Base-by-base conservation (phyloP, 352 stramenopile genomes). In the Phytopythium delawarense region DNA sequence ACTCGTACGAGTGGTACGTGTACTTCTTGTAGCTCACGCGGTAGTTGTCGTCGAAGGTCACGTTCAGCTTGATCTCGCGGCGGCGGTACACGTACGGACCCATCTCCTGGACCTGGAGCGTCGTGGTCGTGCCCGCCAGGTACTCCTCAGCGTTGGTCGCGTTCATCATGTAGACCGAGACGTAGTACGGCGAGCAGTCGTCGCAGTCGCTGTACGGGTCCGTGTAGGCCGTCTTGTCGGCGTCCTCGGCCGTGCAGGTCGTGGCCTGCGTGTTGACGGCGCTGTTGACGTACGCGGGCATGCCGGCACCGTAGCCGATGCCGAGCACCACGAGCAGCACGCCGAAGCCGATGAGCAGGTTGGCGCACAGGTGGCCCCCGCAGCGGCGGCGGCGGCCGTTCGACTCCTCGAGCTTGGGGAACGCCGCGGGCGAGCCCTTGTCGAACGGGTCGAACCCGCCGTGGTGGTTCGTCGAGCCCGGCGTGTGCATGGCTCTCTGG, bases 151-250 rank as follows among this genome's bases (percentile, higher is more conserved):
- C 78, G 71, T 91, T 92, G 61, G 79, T 91, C 52, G 80, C 81
- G 71, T 92, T 92, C 62, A 91, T 76, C 76, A 90, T 79, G 63
- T 72, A 76, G 9, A 90, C 44, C 28, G 65, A 77, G 40, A 80
- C 71, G 69, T 90, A 92, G 76, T 87, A 91, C 21, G 84, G 84
- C 64, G 74, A 78, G 69, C 84, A 92, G 61, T 88, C 79, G 15
- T 88, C 70, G 63, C 84, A 92, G 72, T 92, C 79, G 63, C 81
- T 77, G 69, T 88, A 91, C 45, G 62, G 61, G 60, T 91, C 81
- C 6, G 66, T 63, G 59, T 81, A 92, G 15, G 49, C 55, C 35
- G 76, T 64, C 45, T 87, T 79, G 48, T 62, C 58, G 46, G 74
- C 70, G 18, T 80, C 72, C 12, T 66, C 21, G 25, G 66, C 62